Evolutionary conservation across 2,329 filamentous ascomycete species (phyloP).

Genomic region (Cladobotryum protrusum): DNA sequence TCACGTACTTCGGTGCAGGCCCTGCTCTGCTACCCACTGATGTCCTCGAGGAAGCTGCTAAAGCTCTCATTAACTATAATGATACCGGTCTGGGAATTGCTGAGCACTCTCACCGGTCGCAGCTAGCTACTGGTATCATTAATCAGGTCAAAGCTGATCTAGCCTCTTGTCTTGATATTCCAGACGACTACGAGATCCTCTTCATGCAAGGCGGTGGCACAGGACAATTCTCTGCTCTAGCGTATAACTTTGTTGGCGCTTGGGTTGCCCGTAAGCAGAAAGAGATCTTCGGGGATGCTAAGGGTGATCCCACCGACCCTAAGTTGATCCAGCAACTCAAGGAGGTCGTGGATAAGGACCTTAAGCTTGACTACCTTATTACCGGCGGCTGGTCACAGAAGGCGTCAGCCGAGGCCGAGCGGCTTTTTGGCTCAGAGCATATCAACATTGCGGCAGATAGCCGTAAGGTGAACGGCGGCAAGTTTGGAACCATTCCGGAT

Average conservation of each 20-base stretch:
- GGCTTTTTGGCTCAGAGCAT: constrained; percentile 69
- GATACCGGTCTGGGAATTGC: constrained; percentile 76
- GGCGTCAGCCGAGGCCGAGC: constrained; percentile 73
- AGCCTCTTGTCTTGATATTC: constrained; percentile 69
- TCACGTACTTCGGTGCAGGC: constrained; percentile 85
- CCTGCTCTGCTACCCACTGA: constrained; percentile 79
- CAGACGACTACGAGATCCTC: constrained; percentile 78
- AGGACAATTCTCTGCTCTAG: constrained; percentile 75
- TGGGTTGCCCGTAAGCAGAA: constrained; percentile 70
- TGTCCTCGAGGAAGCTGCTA: constrained; percentile 70
- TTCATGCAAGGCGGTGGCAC: constrained; percentile 85
- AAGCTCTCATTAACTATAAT: constrained; percentile 76
- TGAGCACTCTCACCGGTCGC: constrained; percentile 85
- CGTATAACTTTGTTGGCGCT: constrained; percentile 76
- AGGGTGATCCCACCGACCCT: constrained; percentile 39
- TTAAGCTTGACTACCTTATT: constrained; percentile 82
- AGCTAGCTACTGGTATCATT: constrained; percentile 65
- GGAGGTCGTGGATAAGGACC: constrained; percentile 58
- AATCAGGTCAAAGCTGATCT: constrained; percentile 62
- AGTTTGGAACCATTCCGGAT: constrained; percentile 78
- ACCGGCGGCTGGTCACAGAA: constrained; percentile 88
- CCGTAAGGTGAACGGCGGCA: constrained; percentile 35
- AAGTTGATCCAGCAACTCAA: constrained; percentile 53
- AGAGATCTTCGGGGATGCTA: constrained; percentile 47
- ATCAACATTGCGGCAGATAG: constrained; percentile 75